Evolutionary conservation across 306 rosid species (phyloP).

Genomic region (Trifolium repens): DNA sequence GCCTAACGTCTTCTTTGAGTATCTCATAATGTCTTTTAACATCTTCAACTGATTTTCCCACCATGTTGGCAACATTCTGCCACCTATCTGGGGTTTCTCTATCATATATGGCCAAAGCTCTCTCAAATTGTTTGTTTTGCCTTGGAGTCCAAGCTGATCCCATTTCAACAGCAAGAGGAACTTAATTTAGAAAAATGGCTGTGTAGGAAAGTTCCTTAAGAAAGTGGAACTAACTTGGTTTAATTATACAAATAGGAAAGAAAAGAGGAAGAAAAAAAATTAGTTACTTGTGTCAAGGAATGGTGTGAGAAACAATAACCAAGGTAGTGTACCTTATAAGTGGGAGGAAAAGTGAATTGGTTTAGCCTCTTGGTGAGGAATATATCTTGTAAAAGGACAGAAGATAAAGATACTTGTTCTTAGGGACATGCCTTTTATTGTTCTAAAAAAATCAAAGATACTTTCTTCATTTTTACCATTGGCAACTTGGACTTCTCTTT

Average conservation of each 20-base stretch:
- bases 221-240: constrained; percentile 21
- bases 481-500: constrained; percentile 47
- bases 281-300: constrained; percentile 37
- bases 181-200: not conserved
- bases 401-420: constrained; percentile 57
- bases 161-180: constrained; percentile 45
- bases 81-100: constrained; percentile 80
- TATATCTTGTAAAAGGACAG: constrained; percentile 58
- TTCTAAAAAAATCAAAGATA: constrained; percentile 45
- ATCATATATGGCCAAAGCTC: constrained; percentile 68
- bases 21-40: constrained; percentile 79
- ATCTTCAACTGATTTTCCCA: constrained; percentile 75
- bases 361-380: constrained; percentile 55
- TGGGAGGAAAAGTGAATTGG: constrained; percentile 50
- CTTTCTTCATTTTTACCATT: constrained; percentile 44
- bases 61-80: constrained; percentile 77
- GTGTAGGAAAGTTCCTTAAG: not conserved
- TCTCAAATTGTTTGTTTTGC: constrained; percentile 75
- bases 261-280: not conserved
- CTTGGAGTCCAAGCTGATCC: constrained; percentile 74
- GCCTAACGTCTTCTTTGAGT: constrained; percentile 71
- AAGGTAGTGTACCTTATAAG: constrained; percentile 62
- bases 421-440: constrained; percentile 43
- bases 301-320: constrained; percentile 49
- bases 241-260: constrained; percentile 16